Evolutionary conservation across 139 green algal species (phyloP).

Genomic region (Ettlia oleoabundans): DNA sequence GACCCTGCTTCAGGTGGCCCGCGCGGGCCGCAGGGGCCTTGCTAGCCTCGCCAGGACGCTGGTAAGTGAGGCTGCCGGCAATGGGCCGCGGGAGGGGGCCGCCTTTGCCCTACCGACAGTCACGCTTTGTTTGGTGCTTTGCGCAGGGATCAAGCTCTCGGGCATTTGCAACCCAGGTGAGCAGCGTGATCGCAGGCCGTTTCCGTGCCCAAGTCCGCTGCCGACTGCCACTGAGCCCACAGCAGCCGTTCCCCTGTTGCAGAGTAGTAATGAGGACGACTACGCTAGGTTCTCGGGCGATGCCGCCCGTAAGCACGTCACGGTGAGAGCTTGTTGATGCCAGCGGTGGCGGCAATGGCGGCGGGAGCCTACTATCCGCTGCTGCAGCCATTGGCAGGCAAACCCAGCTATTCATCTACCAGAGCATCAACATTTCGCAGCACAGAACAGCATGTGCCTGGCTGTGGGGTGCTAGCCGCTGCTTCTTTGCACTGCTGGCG

Average conservation of each 20-base stretch:
- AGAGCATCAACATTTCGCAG: no score
- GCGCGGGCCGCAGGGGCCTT: background rate
- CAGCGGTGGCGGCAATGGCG: background rate
- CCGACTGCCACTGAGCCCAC: background rate
- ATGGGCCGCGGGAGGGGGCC: no score
- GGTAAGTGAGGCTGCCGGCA: slow-evolving; percentile 23
- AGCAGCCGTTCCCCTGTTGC: background rate
- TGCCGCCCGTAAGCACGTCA: slow-evolving; percentile 26
- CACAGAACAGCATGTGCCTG: no score
- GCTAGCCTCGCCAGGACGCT: background rate
- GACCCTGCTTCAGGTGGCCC: background rate
- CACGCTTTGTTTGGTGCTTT: no score
- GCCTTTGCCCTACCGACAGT: no score
- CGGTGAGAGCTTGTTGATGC: background rate
- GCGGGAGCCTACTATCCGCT: slow-evolving; percentile 31
- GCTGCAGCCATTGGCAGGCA: no score
- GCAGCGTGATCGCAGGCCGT: background rate
- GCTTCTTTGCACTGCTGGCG: no score
- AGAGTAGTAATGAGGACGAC: slow-evolving; percentile 69
- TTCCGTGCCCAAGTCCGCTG: background rate
- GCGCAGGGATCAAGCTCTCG: slow-evolving; percentile 36
- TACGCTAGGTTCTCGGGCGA: slow-evolving; percentile 53
- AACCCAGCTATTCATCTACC: no score
- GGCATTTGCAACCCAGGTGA: slow-evolving; percentile 39
- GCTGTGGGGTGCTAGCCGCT: no score